Evolutionary conservation across 2,329 filamentous ascomycete genomes (phyloP), one percentile per base, ranked within the genome.

Genomic region (Exophiala calicioides): DNA sequence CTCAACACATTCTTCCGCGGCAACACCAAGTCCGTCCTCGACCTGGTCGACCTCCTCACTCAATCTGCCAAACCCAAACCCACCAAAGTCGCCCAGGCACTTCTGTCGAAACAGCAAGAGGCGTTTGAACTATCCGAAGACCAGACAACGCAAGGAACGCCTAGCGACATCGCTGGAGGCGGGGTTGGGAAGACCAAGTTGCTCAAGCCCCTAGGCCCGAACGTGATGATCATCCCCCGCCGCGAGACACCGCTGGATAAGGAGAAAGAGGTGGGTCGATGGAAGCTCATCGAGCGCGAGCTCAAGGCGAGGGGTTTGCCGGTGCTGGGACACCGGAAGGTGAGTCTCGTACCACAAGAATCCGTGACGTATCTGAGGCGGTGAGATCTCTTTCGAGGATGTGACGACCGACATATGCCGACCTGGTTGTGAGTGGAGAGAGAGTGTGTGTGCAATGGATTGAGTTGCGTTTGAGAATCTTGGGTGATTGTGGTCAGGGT

Each of bases 261-360:
- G 65, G 86, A 91, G 68, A 81, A 78, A 58, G 75, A 79, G 37
- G 65, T 87, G 31, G 89, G 89, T 20, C 76, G 87, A 60, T 87
- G 85, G 80, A 93, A 93, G 79, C 67, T 90, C 38, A 88, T 91
- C 60, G 78, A 86, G 65, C 72, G 82, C 60, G 85, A 88, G 67
- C 72, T 91, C 53, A 69, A 69, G 60, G 75, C 78, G 63, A 74
- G 83, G 45, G 78, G 77, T 12, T 65, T 90, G 56, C 80, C 84
- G 5, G 68, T 81, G 12, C 72, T 70, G 3, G 80, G 79, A 8
- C 26, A 42, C 18, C 37, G 42, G 18, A 33, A 27, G 13, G 12
- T 51, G 26, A 38, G 33, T 10, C 45, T 38, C 8, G 36, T 33
- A 21, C 24, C 32, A 4, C 31, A 49, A 19, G 21, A 21, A 23